Base-by-base conservation (phyloP, 176 grass and related monocot species). In the Bolboschoenus planiculmis region DNA sequence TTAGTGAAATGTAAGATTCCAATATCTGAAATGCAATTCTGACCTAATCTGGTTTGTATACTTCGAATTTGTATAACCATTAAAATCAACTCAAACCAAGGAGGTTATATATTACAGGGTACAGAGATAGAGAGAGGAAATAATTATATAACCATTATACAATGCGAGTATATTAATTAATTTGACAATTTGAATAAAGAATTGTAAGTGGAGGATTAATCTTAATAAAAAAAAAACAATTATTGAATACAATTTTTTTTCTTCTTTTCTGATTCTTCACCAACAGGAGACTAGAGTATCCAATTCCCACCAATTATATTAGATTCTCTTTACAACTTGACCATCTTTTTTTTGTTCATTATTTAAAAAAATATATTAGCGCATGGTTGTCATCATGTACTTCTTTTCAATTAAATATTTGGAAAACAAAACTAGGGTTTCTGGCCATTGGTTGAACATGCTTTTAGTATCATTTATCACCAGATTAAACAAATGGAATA, bases 291-390 rank as follows among this genome's bases (percentile, higher is more conserved):
- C 36, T 23, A 43, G 30, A 44, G 80, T 82, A 82, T 64, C 58
- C 18, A 82, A 82, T 82, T 82, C 80, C 35, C 43, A 60, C 40
- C 60, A 61, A 82, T 63, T 39, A 70, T 36, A 50, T 59, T 81
- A 82, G 60, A 87, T 75, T 87, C 64, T 23, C n/a, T 59, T 36
- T 80, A 50, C 85, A 75, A 87, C 33, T 82, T 81, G 85, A 33
- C 21, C 64, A 51, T 44, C 61, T 81, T 74, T 26, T 70, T 20
- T n/a, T n/a, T n/a, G n/a, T 24, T 68, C 42, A 48, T 34, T 44
- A 56, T 36, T 47, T 18, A 66, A 82, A 40, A n/a, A 74, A 70
- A 66, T 40, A 73, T n/a, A 20, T 21, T 27, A 84, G 18, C 15
- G 42, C 81, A 53, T 72, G 48, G 36, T 56, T 84, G 65, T 53